Percentiles rank a stretch among this genome's conserved stretches.
Evolutionary conservation across 106 monocot genomes (phyloP).

Genomic region (Dactylorhiza incarnata): DNA sequence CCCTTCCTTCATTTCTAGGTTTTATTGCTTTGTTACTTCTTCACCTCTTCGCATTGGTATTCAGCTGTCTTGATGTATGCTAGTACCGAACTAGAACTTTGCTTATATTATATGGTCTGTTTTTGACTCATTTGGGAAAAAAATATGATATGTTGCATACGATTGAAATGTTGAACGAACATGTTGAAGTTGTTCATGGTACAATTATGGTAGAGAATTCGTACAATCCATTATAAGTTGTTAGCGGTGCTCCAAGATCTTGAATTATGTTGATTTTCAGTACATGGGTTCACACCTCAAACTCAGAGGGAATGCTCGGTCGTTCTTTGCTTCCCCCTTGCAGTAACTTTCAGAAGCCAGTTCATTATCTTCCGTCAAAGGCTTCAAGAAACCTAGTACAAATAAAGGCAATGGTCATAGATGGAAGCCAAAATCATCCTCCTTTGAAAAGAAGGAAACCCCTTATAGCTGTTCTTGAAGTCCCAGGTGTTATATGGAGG

Average conservation of each 20-base stretch:
- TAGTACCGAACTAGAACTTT: background rate
- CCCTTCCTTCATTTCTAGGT: background rate
- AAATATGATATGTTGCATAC: background rate
- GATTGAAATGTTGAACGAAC: background rate
- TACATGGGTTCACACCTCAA: slow-evolving; percentile 6
- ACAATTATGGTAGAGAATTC: background rate
- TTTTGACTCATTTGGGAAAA: background rate
- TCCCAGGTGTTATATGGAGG: slow-evolving; percentile 31
- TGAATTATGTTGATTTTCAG: slow-evolving; percentile 5
- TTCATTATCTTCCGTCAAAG: background rate
- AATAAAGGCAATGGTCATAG: slow-evolving; percentile 18
- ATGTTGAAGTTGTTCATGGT: background rate
- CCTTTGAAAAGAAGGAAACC: background rate
- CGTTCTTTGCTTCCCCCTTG: slow-evolving; percentile 5
- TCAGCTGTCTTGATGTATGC: background rate
- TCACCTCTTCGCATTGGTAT: too few relatives aligned
- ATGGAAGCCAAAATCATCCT: slow-evolving; percentile 10
- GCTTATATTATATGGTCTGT: background rate
- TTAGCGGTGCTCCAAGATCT: background rate
- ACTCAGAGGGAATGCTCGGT: background rate
- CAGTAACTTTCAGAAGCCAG: background rate
- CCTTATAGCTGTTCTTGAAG: slow-evolving; percentile 8
- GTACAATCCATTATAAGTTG: background rate
- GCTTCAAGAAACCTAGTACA: slow-evolving; percentile 1
- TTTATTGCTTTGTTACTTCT: background rate